Base-by-base conservation (phyloP, 352 stramenopile species). In the Globisporangium canariense region DNA sequence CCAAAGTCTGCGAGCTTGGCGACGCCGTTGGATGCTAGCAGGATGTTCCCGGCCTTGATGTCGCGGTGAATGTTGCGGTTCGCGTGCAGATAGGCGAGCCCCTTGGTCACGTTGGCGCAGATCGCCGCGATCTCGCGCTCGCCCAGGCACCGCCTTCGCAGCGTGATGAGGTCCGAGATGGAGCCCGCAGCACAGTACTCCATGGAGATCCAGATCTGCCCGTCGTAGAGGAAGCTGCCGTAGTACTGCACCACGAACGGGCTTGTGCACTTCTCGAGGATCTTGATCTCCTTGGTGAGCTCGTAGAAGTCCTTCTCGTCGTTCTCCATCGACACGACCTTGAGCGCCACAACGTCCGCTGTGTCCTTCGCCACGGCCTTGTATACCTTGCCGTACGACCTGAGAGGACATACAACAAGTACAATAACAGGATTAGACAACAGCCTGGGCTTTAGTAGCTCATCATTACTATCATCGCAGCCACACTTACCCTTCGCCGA, bases 1-100 rank as follows among this genome's bases (percentile, higher is more conserved):
- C 90, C 90, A 76, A 97, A 97, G 70, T 97, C 90, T 0, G 89
- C 86, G 36, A 97, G 78, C 66, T 95, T 97, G 58, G 88, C 75
- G 32, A 79, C 60, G 9, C 90, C 90, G 40, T 88, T 72, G 16
- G 66, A 62, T 5, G 79, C 80, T 7, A 97, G 71, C 20, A 97
- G 68, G 52, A 97, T 75, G 66, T 97, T 97, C 8, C 81, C 86
- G 4, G 90, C 87, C 65, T 97, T 97, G 53, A 97, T 86, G 63
- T 97, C 84, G 20, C 90, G 84, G 62, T 97, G 90, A 66, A 97
- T 94, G 18, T 88, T 87, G 14, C 78, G 74, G 34, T 86, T 73
- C 18, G 62, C 70, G 73, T 97, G 90, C 38, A 97, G 75, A 66
- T 97, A 94, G 18, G 67, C 76, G 62, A 97, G 77, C 28, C 88